Percentiles rank a stretch among this genome's conserved stretches.
These are phyloP conservation scores for Calvatia gigantea DNA, from an alignment of 768 basidiomycete species.

Conservation along the genomic window DNA sequence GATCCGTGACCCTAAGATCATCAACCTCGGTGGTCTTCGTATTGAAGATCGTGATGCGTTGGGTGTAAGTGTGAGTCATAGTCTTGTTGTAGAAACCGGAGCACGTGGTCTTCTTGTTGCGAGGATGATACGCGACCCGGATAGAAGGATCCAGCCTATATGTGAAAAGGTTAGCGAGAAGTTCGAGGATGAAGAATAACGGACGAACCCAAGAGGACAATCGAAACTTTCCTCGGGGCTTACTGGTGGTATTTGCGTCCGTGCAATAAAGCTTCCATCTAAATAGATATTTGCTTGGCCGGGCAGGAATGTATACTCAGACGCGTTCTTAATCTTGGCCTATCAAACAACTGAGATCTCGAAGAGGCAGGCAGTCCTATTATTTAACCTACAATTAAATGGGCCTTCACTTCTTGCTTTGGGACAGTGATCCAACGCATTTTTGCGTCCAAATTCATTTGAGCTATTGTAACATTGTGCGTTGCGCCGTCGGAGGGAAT, in stretches of 20 bases:
- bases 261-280: conserved; percentile 54
- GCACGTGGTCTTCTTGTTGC: conserved; percentile 27
- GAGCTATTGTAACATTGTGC: conserved; percentile 39
- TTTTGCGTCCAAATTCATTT: conserved; percentile 31
- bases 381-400: conserved; percentile 30
- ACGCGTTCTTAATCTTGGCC: conserved; percentile 50
- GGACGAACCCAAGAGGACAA: conserved; percentile 42
- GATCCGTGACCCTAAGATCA: conserved; percentile 35
- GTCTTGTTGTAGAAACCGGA: conserved; percentile 34
- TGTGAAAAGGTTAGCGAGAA: background rate
- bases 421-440: conserved; percentile 44
- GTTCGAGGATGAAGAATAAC: background rate
- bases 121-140: conserved; percentile 38
- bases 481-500: conserved; percentile 38
- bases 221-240: conserved; percentile 42
- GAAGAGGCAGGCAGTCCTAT: background rate
- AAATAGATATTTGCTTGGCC: conserved; percentile 51
- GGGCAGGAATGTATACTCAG: conserved; percentile 46
- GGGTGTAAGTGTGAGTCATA: conserved; percentile 27
- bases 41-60: conserved; percentile 38
- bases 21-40: conserved; percentile 31
- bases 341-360: conserved; percentile 16
- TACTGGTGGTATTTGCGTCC: conserved; percentile 37
- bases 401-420: conserved; percentile 32
- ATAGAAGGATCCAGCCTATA: conserved; percentile 37